These are phyloP conservation scores for Saccharomycopsis guyanensis DNA, from an alignment of 805 yeast genomes.

Conservation along the genomic window DNA sequence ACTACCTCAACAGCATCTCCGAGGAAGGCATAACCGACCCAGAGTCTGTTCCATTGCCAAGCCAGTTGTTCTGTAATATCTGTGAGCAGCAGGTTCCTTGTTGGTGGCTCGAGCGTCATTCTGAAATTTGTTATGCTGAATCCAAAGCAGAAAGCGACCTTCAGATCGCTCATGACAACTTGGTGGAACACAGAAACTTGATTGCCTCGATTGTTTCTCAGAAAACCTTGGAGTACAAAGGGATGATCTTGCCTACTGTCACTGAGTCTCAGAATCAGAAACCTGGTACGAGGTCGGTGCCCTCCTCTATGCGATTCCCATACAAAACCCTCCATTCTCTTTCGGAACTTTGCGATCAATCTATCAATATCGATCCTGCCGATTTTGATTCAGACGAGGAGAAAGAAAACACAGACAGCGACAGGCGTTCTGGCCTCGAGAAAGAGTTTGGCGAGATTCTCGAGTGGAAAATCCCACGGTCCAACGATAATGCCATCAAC, in stretches of 20 bases:
- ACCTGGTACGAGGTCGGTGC: conserved; percentile 2
- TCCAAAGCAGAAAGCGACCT: conserved; percentile 76
- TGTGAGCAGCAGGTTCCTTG: conserved; percentile 89
- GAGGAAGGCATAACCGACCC: conserved; percentile 60
- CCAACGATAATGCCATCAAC: conserved; percentile 59
- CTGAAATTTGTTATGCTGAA: conserved; percentile 79
- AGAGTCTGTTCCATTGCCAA: conserved; percentile 66
- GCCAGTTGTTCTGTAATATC: conserved; percentile 76
- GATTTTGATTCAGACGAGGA: conserved; percentile 34
- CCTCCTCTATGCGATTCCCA: conserved; percentile 42
- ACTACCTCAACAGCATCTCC: conserved; percentile 58
- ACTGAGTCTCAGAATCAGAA: conserved; percentile 1
- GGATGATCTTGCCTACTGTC: conserved; percentile 38
- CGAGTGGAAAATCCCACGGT: conserved; percentile 37
- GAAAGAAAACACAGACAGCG: not conserved
- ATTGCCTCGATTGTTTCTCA: conserved; percentile 33
- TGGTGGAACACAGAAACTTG: conserved; percentile 59
- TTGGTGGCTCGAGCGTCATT: conserved; percentile 94
- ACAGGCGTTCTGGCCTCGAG: conserved; percentile 11
- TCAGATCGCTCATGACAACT: conserved; percentile 63
- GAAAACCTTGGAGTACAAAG: conserved; percentile 45
- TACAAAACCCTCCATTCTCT: conserved; percentile 51
- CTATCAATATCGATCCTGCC: conserved; percentile 67
- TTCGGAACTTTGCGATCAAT: conserved; percentile 64
- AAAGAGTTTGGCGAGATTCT: conserved; percentile 14